A percentile compares a stretch with the other conserved stretches of the same genome.
phyloP scores from a whole-genome alignment of 2,329 filamentous ascomycete species.

The Fusarium haematococcum region DNA sequence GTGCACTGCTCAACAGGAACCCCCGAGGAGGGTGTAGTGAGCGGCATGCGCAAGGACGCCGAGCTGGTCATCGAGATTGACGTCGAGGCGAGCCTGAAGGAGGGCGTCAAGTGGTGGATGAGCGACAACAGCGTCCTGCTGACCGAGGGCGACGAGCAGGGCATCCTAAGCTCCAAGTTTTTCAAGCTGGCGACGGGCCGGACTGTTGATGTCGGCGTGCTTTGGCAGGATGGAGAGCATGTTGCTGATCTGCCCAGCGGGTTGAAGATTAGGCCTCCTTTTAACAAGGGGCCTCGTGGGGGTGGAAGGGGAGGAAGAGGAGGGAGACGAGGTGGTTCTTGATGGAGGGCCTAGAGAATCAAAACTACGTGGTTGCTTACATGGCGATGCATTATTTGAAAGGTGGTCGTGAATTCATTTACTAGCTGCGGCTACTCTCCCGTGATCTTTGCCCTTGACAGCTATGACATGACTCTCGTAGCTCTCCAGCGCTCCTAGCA shows the following conservation, averaged over 20 bases:
- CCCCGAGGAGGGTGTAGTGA: conserved; percentile 72
- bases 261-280: conserved; percentile 62
- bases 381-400: not conserved
- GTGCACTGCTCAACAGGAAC: conserved; percentile 89
- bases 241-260: conserved; percentile 73
- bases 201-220: conserved; percentile 67
- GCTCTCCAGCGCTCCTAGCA: not conserved
- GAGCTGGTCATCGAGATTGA: conserved; percentile 85
- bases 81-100: conserved; percentile 72
- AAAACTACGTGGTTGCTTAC: not conserved
- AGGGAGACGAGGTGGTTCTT: conserved; percentile 29
- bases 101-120: conserved; percentile 78
- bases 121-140: conserved; percentile 84
- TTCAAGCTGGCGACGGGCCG: conserved; percentile 79
- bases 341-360: not conserved
- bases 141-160: conserved; percentile 69
- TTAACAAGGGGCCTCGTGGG: conserved; percentile 60
- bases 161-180: conserved; percentile 73
- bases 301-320: conserved; percentile 49
- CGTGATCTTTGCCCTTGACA: not conserved
- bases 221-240: conserved; percentile 78
- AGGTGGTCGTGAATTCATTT: not conserved
- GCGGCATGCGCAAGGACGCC: conserved; percentile 83
- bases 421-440: not conserved
- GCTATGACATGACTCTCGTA: not conserved